phyloP scores from a whole-genome alignment of 495 filamentous ascomycete genomes.

The Darksidea phi region DNA sequence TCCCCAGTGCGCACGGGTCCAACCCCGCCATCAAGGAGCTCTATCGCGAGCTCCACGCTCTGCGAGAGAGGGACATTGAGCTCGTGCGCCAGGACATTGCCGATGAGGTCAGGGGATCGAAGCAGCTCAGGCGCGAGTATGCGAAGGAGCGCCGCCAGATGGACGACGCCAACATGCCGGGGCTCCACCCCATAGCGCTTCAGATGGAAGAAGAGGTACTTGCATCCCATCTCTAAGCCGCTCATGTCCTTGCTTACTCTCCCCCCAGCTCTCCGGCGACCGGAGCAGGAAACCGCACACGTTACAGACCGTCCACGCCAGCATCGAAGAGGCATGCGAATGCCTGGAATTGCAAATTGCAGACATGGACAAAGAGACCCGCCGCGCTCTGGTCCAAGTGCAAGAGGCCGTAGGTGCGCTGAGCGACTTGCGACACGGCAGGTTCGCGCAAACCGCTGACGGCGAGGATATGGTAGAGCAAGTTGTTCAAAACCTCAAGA shows the following conservation, averaged over 20 bases:
- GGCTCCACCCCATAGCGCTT: conserved; percentile 53
- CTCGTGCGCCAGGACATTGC: conserved; percentile 66
- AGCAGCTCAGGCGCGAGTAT: conserved; percentile 61
- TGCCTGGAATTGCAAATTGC: conserved; percentile 67
- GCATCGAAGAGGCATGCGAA: conserved; percentile 63
- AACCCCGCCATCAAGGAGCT: conserved; percentile 70
- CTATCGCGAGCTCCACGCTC: conserved; percentile 76
- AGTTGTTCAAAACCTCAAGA: conserved; percentile 37
- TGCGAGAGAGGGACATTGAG: conserved; percentile 67
- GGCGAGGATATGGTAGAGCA: conserved; percentile 63
- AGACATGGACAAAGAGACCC: conserved; percentile 63
- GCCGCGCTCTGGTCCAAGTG: conserved; percentile 58
- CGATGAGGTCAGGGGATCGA: conserved; percentile 62
- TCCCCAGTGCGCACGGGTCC: conserved; percentile 65
- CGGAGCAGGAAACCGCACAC: conserved; percentile 54
- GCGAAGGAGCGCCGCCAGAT: conserved; percentile 54
- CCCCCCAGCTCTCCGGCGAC: conserved; percentile 59
- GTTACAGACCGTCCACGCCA: conserved; percentile 61
- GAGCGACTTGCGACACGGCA: conserved; percentile 82
- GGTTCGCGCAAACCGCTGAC: conserved; percentile 60
- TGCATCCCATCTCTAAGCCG: conserved; percentile 1
- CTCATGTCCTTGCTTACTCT: background rate
- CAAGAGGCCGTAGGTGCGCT: conserved; percentile 64
- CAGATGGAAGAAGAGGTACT: conserved; percentile 69
- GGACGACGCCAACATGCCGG: conserved; percentile 53